A percentile compares a stretch with the other conserved stretches of the same genome.
Evolutionary conservation across 768 basidiomycete genomes (phyloP).

Genomic region (Leccinum olivaceopallidum): DNA sequence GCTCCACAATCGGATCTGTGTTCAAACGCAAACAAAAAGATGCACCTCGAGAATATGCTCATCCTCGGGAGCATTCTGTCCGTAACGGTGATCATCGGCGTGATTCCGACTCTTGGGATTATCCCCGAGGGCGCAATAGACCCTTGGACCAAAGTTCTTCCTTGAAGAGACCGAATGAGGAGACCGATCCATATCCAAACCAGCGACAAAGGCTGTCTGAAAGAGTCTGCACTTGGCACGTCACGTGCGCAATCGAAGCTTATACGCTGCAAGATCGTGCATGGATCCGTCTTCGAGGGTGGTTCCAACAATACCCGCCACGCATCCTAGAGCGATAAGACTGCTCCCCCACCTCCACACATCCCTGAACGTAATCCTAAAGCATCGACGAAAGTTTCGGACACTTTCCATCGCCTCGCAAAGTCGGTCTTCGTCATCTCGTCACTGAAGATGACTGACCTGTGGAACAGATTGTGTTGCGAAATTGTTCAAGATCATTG

Average conservation of each 20-base stretch:
- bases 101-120: constrained; percentile 24
- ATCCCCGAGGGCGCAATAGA: constrained; percentile 21
- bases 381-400: constrained; percentile 16
- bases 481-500: constrained; percentile 45
- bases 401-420: constrained; percentile 44
- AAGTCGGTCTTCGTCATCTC: constrained; percentile 22
- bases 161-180: constrained; percentile 29
- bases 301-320: constrained; percentile 8
- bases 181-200: constrained; percentile 25
- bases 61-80: constrained; percentile 19
- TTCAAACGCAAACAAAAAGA: constrained; percentile 33
- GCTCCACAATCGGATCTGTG: constrained; percentile 46
- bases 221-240: constrained; percentile 21
- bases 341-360: not conserved
- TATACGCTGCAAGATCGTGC: constrained; percentile 17
- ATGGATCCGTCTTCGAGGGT: constrained; percentile 8
- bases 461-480: constrained; percentile 42
- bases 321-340: constrained; percentile 9
- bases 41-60: constrained; percentile 22
- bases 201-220: constrained; percentile 29
- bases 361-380: constrained; percentile 6
- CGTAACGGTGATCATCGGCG: constrained; percentile 26
- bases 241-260: constrained; percentile 4
- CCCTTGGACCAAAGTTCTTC: constrained; percentile 17
- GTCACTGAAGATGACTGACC: constrained; percentile 13